A percentile compares a stretch with the other conserved stretches of the same genome.
These are phyloP conservation scores for Mycena pura DNA, from an alignment of 768 basidiomycete genomes.

Conservation along the genomic window DNA sequence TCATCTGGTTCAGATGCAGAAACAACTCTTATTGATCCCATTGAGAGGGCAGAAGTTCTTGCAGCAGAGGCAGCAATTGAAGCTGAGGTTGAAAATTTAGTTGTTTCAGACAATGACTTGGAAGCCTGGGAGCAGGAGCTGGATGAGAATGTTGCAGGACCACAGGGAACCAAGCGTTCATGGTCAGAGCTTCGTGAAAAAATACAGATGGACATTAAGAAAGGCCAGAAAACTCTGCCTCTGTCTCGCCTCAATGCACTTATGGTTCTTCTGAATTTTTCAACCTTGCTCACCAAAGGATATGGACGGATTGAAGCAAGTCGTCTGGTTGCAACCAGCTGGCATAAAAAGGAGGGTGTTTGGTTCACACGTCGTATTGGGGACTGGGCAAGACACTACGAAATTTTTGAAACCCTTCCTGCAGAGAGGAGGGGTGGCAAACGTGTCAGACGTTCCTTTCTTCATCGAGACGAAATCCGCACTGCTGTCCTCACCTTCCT, in stretches of 20 bases:
- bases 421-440: conserved; percentile 32
- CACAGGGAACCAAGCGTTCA: no score
- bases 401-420: conserved; percentile 42
- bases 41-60: no score
- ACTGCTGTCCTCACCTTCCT: conserved; percentile 28
- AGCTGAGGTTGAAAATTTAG: no score
- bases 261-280: conserved; percentile 41
- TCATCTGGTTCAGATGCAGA: no score
- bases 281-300: conserved; percentile 42
- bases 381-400: conserved; percentile 42
- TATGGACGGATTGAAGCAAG: conserved; percentile 35
- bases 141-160: no score
- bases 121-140: no score
- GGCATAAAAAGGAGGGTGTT: conserved; percentile 39
- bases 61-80: no score
- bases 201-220: conserved; percentile 33
- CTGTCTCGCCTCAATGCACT: conserved; percentile 39
- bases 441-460: conserved; percentile 19
- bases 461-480: conserved; percentile 31
- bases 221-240: conserved; percentile 24
- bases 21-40: no score
- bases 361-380: conserved; percentile 36
- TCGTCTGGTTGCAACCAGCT: conserved; percentile 41
- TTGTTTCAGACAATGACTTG: no score
- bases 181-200: conserved; percentile 32